Evolutionary conservation across 2,329 filamentous ascomycete genomes (phyloP), one percentile per base, ranked within the genome.

Genomic region (Colletotrichum lindemuthianum): DNA sequence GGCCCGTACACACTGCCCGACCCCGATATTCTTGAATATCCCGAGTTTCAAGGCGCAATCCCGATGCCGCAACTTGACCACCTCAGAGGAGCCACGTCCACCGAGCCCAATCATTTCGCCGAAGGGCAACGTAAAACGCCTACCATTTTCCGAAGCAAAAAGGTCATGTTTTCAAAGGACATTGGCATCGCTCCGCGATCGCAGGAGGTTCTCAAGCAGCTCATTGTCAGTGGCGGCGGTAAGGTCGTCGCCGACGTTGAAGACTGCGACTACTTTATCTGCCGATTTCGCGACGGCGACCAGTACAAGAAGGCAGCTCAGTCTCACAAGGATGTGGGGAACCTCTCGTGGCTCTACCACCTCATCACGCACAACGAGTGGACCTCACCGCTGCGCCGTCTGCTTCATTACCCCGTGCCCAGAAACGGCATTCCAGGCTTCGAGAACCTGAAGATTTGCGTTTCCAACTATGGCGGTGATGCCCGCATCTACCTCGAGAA

Each of bases 381-480:
- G 92, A 95, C 92, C 2, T 94, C 91, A 11, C 95, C 96, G 0
- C 82, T 93, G 63, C 88, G 88, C 47, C 89, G 93, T 53, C 83
- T 98, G 36, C 82, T 99, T 32, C 96, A 99, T 74, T 99, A 99
- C 70, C 96, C 96, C 0, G 74, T 97, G 12, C 92, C 94, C 6
- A 87, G 86, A 50, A 76, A 89, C 8, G 92, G 92, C 1, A 88
- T 99, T 40, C 87, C 90, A 0, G 94, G 92, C 0, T 97, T 99
- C 73, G 77, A 90, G 63, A 82, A 85, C 8, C 83, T 91, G 75
- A 88, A 85, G 55, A 96, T 99, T 72, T 97, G 93, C 61, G 84
- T 99, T 6, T 98, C 96, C 6, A 99, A 98, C 76, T 99, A 99
- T 74, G 93, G 93, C 49, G 96, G 96, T 37, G 96, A 99, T 76